Conservation (phyloP, 331 rosid species). For the Quercus tomentella region DNA sequence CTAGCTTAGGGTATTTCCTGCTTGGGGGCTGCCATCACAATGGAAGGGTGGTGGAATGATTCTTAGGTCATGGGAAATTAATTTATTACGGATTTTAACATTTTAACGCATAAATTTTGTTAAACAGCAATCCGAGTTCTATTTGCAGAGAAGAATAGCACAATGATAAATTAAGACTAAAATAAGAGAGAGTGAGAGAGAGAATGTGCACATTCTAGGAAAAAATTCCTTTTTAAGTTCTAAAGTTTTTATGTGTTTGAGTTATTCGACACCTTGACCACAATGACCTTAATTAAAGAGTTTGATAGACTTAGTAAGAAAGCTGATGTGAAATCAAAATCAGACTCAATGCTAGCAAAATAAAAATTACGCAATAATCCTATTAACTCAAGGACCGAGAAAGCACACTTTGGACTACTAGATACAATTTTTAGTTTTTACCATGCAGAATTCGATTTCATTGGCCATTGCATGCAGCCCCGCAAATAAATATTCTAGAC, state of each 20-base stretch:
- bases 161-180: too few species aligned
- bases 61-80: not conserved
- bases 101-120: too few species aligned
- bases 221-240: not conserved
- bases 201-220: not conserved
- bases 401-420: too few species aligned
- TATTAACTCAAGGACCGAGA: not conserved
- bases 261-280: too few species aligned
- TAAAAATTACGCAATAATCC: not conserved
- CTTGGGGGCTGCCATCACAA: not conserved
- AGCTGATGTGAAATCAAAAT: not conserved
- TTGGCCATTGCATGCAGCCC: not conserved
- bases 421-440: not conserved
- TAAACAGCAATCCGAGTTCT: too few species aligned
- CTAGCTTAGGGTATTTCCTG: not conserved
- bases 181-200: not conserved
- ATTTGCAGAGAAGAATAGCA: too few species aligned
- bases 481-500: too few species aligned
- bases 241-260: not conserved
- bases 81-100: not conserved
- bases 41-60: not conserved
- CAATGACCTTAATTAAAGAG: not conserved
- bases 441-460: not conserved
- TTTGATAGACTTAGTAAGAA: not conserved
- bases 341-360: not conserved